Evolutionary conservation across 2,329 filamentous ascomycete species (phyloP).

Genomic region (Phymatotrichopsis omnivora): DNA sequence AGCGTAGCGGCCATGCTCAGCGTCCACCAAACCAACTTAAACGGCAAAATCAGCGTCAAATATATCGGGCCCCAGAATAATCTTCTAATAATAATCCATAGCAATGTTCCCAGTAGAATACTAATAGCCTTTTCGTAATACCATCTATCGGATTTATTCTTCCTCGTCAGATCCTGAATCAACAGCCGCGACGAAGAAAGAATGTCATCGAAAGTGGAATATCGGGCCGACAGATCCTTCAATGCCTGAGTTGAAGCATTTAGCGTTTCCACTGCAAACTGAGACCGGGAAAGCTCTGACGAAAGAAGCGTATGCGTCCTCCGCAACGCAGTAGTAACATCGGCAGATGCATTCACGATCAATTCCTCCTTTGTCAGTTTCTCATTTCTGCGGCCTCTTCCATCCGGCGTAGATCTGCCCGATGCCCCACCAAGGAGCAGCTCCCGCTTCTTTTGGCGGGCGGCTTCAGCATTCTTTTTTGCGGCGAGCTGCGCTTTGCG

Average conservation of each 20-base stretch:
- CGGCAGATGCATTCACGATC: constrained; percentile 61
- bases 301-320: constrained; percentile 81
- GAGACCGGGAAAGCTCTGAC: constrained; percentile 70
- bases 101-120: constrained; percentile 63
- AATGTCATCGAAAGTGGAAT: constrained; percentile 67
- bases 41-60: constrained; percentile 77
- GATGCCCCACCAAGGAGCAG: constrained; percentile 59
- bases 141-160: constrained; percentile 96
- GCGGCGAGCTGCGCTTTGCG: constrained; percentile 72
- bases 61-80: constrained; percentile 80
- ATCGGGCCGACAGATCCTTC: constrained; percentile 68
- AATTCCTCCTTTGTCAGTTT: constrained; percentile 58
- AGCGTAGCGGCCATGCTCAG: constrained; percentile 31
- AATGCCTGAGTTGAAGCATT: constrained; percentile 74
- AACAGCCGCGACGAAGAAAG: constrained; percentile 64
- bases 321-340: constrained; percentile 74
- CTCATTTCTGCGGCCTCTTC: constrained; percentile 15
- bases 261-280: constrained; percentile 83
- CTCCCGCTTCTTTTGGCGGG: constrained; percentile 66
- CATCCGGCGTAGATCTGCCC: constrained; percentile 14
- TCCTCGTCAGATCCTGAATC: constrained; percentile 66
- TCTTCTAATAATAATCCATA: constrained; percentile 77
- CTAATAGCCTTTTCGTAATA: constrained; percentile 88
- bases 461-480: constrained; percentile 61
- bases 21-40: constrained; percentile 53